Conservation (phyloP, 179 eudicot genomes). For the Spinacia oleracea region DNA sequence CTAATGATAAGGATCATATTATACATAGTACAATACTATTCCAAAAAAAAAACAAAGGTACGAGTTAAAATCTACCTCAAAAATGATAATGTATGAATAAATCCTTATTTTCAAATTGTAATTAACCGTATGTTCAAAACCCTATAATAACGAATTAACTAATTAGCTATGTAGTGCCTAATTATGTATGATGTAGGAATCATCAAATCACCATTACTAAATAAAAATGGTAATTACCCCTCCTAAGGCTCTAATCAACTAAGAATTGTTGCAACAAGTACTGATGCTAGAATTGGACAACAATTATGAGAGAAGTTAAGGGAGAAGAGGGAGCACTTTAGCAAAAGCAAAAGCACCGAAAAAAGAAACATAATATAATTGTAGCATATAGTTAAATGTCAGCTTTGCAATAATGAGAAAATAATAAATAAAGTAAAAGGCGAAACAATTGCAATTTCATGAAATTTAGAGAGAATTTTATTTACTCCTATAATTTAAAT, state of each 20-base stretch:
- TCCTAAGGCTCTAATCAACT: not conserved
- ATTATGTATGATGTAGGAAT: no score
- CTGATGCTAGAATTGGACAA: not conserved
- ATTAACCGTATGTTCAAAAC: no score
- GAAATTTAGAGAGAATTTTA: not conserved
- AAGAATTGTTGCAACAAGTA: not conserved
- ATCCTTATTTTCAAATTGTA: no score
- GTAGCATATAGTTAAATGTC: constrained; percentile 20
- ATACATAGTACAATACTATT: not conserved
- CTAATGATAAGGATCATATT: not conserved
- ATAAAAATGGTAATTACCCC: not conserved
- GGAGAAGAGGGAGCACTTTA: constrained; percentile 10
- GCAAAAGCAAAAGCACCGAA: constrained; percentile 18
- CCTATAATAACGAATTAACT: no score
- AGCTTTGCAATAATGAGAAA: constrained; percentile 11
- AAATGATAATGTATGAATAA: no score
- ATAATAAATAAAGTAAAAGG: not conserved
- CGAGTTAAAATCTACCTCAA: no score
- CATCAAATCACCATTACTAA: no score
- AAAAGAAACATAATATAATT: not conserved
- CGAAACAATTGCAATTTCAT: constrained; percentile 3
- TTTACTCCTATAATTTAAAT: not conserved
- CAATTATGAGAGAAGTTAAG: not conserved
- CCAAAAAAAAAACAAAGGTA: no score
- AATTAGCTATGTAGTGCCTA: no score